These are phyloP conservation scores for Lactuca sativa DNA, from an alignment of 129 eudicot species.

Conservation along the genomic window DNA sequence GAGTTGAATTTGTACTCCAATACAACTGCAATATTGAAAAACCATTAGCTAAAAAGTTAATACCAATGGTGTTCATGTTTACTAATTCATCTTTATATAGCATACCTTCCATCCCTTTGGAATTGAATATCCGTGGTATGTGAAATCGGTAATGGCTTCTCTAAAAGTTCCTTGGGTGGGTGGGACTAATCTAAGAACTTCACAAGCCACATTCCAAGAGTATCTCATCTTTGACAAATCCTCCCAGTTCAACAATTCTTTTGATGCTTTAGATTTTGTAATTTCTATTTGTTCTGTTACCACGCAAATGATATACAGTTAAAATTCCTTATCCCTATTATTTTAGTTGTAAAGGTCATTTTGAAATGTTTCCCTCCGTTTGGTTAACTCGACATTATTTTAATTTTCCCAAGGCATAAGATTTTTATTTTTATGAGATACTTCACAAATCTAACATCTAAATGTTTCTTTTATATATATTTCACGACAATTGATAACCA, in stretches of 20 bases:
- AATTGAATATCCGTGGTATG: constrained; percentile 29
- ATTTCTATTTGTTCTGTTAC: constrained; percentile 44
- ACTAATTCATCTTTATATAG: neutral
- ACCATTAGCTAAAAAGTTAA: no score
- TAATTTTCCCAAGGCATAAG: no score
- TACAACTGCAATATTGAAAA: constrained; percentile 26
- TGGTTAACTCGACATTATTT: no score
- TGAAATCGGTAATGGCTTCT: constrained; percentile 43
- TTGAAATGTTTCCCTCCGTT: no score
- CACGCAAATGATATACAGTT: no score
- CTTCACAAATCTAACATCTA: no score
- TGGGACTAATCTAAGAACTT: constrained; percentile 42
- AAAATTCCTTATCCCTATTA: no score
- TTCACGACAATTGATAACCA: no score
- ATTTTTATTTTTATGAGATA: no score
- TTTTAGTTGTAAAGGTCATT: no score
- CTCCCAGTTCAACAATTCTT: constrained; percentile 35
- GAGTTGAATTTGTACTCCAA: constrained; percentile 64
- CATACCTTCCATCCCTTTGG: constrained; percentile 53
- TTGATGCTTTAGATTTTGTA: constrained; percentile 27
- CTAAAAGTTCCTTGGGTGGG: constrained; percentile 40
- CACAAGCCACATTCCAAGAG: constrained; percentile 44
- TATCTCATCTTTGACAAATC: constrained; percentile 37
- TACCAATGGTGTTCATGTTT: no score
- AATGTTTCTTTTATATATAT: no score